Evolutionary conservation across 2,329 filamentous ascomycete genomes (phyloP), one percentile per base, ranked within the genome.

Genomic region (Aphanocladium album): DNA sequence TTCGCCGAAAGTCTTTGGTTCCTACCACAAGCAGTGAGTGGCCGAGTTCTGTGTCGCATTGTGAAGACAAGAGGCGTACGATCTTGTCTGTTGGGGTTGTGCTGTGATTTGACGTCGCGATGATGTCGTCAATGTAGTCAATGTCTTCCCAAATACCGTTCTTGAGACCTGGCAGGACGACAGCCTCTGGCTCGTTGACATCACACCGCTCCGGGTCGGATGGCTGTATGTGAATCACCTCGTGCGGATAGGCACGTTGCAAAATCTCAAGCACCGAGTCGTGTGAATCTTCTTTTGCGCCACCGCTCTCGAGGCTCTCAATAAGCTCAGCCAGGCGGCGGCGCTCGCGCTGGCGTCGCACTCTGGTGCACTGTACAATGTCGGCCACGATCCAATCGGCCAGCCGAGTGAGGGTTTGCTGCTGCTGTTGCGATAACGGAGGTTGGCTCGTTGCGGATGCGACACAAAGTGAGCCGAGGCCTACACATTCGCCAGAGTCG

Each of bases 141-240:
- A 67, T 67, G 33, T 80, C 77, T 64, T 80, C 78, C 77, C 77
- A 80, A 0, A 80, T 47, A 0, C 76, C 75, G 5, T 76, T 68
- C 21, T 74, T 69, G 0, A 77, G 52, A 0, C 74, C 70, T 0
- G 63, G 60, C 6, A 69, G 62, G 0, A 63, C 46, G 17, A 79
- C 67, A 0, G 67, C 64, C 0, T 63, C 65, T 2, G 68, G 69
- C 0, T 70, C 67, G 12, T 69, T 65, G 3, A 75, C 56, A 2
- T 64, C 52, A 1, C 76, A 64, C 0, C 62, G 53, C 2, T 65
- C 65, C 21, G 69, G 64, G 7, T 63, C 67, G 6, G 67, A 60
- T 5, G 63, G 62, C 59, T 72, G 66, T 2, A 77, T 63, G 2
- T 62, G 67, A 7, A 76, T 64, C 1, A 59, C 59, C 1, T 73